These are phyloP conservation scores for Termitomyces bulborhizus DNA, from an alignment of 768 basidiomycete species.

Conservation along the genomic window DNA sequence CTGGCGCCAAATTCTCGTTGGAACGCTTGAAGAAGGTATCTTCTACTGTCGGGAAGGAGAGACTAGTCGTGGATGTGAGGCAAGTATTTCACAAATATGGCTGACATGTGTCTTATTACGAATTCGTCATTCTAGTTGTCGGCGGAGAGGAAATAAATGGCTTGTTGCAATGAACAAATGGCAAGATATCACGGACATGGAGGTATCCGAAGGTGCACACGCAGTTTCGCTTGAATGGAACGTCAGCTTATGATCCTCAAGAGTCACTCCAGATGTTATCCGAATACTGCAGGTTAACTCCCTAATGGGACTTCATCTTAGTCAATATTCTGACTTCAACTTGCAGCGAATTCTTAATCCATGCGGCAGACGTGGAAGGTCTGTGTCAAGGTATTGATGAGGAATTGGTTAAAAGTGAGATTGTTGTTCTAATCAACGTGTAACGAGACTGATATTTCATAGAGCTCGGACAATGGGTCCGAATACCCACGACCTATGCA, in stretches of 20 bases:
- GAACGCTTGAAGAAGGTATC: conserved; percentile 63
- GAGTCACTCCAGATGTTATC: conserved; percentile 76
- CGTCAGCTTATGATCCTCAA: conserved; percentile 22
- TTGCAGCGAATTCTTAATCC: conserved; percentile 86
- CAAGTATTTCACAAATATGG: conserved; percentile 18
- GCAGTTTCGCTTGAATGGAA: neutral
- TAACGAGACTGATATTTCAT: conserved; percentile 8
- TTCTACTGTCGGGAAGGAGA: conserved; percentile 69
- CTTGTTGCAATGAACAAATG: conserved; percentile 98
- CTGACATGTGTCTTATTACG: neutral
- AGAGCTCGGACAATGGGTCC: conserved; percentile 91
- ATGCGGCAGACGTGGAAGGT: conserved; percentile 99
- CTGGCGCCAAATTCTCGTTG: conserved; percentile 70
- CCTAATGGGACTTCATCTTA: neutral
- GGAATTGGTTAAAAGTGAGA: conserved; percentile 72
- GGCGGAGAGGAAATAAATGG: conserved; percentile 72
- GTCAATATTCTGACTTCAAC: neutral
- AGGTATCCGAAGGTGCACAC: conserved; percentile 68
- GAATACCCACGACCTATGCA: conserved; percentile 91
- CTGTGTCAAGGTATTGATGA: conserved; percentile 95
- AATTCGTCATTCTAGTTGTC: conserved; percentile 54
- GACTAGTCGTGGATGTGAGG: conserved; percentile 93
- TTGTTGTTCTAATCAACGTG: neutral
- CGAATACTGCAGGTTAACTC: conserved; percentile 67
- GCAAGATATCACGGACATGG: conserved; percentile 95